Evolutionary conservation across 495 filamentous ascomycete species (phyloP).

Genomic region (Trichoderma parareesei): DNA sequence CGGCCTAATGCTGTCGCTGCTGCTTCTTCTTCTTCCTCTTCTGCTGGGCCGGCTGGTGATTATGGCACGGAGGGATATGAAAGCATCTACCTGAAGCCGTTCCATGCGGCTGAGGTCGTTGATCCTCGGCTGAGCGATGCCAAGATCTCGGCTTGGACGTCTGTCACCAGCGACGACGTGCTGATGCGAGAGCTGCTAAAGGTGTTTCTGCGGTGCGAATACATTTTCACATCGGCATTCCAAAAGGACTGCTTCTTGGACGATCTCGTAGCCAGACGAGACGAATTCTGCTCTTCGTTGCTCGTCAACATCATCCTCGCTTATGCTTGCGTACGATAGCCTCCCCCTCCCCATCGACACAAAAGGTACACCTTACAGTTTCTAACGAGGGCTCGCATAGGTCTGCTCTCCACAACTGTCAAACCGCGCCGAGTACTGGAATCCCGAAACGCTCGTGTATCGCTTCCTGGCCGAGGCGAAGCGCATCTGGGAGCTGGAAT

Average conservation of each 20-base stretch:
- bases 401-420: neutral
- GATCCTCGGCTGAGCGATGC: conserved; percentile 7
- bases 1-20: too few species aligned
- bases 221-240: conserved; percentile 20
- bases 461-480: neutral
- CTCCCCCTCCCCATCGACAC: neutral
- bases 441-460: neutral
- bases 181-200: conserved; percentile 20
- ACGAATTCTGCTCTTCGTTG: conserved; percentile 23
- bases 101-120: neutral
- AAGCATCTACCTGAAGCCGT: neutral
- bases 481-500: neutral
- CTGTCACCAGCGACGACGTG: conserved; percentile 20
- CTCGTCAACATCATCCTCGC: conserved; percentile 25
- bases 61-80: neutral
- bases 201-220: conserved; percentile 18
- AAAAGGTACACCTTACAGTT: too few species aligned
- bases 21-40: too few species aligned
- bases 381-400: neutral
- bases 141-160: conserved; percentile 22
- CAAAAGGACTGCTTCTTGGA: conserved; percentile 25
- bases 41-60: too few species aligned
- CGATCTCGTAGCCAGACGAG: conserved; percentile 17
- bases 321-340: conserved; percentile 21
- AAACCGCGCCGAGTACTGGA: neutral